These are phyloP conservation scores for Spiromastix sp. DNA, from an alignment of 2,329 filamentous ascomycete species.

Conservation along the genomic window DNA sequence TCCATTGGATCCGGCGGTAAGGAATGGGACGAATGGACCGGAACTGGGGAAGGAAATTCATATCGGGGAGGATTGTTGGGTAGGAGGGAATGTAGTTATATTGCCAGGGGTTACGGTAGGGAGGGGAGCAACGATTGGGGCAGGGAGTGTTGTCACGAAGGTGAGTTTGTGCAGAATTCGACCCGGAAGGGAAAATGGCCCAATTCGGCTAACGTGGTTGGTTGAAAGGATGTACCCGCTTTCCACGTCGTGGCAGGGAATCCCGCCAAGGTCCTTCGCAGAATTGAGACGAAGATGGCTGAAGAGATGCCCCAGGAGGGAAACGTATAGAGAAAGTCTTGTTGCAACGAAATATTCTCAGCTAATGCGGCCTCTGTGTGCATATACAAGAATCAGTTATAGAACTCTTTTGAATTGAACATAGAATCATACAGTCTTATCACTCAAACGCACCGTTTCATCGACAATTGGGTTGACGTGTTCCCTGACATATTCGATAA, in stretches of 20 bases:
- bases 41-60: slow-evolving; percentile 63
- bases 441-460: too few species aligned
- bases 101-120: slow-evolving; percentile 72
- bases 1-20: slow-evolving; percentile 62
- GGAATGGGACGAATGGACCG: slow-evolving; percentile 65
- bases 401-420: too few species aligned
- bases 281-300: slow-evolving; percentile 28
- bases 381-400: too few species aligned
- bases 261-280: slow-evolving; percentile 28
- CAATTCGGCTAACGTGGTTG: not conserved
- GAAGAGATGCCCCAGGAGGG: slow-evolving; percentile 7
- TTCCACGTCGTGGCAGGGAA: slow-evolving; percentile 34
- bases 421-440: too few species aligned
- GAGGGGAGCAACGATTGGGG: slow-evolving; percentile 61
- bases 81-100: slow-evolving; percentile 61
- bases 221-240: slow-evolving; percentile 29
- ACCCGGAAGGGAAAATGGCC: too few species aligned
- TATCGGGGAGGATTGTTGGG: slow-evolving; percentile 73
- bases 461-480: too few species aligned
- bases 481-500: not conserved
- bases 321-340: too few species aligned
- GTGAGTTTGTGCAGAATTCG: too few species aligned
- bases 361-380: too few species aligned
- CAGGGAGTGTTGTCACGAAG: slow-evolving; percentile 75
- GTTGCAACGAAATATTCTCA: too few species aligned